Evolutionary conservation across 768 basidiomycete genomes (phyloP).

Genomic region (Amanita muscaria): DNA sequence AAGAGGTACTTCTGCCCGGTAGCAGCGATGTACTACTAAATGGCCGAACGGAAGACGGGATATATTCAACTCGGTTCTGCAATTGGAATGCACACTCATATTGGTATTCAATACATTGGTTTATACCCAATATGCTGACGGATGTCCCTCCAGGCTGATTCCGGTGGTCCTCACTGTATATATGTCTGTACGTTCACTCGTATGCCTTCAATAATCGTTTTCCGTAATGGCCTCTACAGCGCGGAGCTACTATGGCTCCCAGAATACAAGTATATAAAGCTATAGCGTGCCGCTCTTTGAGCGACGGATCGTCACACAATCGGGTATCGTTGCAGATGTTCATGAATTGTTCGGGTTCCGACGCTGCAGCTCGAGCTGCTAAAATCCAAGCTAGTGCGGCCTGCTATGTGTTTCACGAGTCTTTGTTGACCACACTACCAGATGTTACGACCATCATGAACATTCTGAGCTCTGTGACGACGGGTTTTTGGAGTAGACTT

Average conservation of each 20-base stretch:
- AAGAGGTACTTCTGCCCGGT: no score
- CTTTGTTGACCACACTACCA: slow-evolving; percentile 12
- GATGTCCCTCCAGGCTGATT: no score
- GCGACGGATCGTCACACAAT: slow-evolving; percentile 15
- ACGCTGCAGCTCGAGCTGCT: slow-evolving; percentile 61
- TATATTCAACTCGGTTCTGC: no score
- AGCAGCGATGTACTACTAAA: no score
- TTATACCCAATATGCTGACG: no score
- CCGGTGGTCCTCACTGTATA: no score
- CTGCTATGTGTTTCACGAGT: neutral
- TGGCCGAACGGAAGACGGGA: no score
- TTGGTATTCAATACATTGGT: no score
- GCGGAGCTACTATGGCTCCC: slow-evolving; percentile 72
- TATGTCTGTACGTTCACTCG: no score
- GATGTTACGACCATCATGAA: slow-evolving; percentile 74
- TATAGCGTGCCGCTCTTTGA: slow-evolving; percentile 56
- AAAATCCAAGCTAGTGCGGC: slow-evolving; percentile 55
- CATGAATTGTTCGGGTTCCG: slow-evolving; percentile 32
- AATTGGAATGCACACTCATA: no score
- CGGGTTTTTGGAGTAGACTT: slow-evolving; percentile 80
- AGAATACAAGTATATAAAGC: slow-evolving; percentile 75
- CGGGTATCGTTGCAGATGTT: slow-evolving; percentile 12
- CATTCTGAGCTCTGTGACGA: slow-evolving; percentile 68
- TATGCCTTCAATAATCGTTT: no score
- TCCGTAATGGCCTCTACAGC: slow-evolving; percentile 29